phyloP scores from a whole-genome alignment of 352 stramenopile genomes.

The Pythium biforme region DNA sequence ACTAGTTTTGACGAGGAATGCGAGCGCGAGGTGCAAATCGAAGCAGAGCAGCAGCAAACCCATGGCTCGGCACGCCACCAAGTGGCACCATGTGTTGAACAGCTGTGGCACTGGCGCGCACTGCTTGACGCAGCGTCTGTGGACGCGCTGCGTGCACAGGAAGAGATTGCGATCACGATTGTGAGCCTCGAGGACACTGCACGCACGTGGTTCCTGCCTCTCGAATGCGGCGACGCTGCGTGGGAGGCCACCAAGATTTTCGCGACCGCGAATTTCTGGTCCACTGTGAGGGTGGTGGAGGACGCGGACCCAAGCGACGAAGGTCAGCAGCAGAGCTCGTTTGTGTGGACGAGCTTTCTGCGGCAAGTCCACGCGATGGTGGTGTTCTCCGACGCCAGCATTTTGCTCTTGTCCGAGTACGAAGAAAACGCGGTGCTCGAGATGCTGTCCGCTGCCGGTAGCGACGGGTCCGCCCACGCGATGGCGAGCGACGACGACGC shows the following conservation, averaged over 20 bases:
- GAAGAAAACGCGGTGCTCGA: slow-evolving; percentile 17
- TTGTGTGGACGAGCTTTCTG: slow-evolving; percentile 9
- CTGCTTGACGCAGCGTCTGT: neutral
- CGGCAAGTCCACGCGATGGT: slow-evolving; percentile 12
- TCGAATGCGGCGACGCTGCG: neutral
- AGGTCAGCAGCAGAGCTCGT: neutral
- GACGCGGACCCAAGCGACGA: neutral
- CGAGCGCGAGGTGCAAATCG: slow-evolving; percentile 2
- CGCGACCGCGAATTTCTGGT: slow-evolving; percentile 5
- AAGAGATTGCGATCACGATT: neutral
- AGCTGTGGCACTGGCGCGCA: neutral
- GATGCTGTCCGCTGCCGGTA: neutral
- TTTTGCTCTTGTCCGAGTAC: slow-evolving; percentile 14
- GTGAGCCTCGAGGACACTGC: slow-evolving; percentile 1
- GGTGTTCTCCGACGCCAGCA: slow-evolving; percentile 5
- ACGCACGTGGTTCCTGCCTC: neutral
- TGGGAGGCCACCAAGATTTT: slow-evolving; percentile 1
- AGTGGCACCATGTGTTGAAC: neutral
- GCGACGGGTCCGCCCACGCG: too few species aligned
- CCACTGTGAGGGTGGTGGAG: neutral
- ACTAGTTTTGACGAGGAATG: slow-evolving; percentile 3
- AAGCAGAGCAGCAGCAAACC: neutral
- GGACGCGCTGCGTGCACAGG: neutral
- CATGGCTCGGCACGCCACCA: neutral
- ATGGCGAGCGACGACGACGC: neutral